Evolutionary conservation across 345 rosid genomes (phyloP), one percentile per base, ranked within the genome.

Genomic region (Laguncularia racemosa): DNA sequence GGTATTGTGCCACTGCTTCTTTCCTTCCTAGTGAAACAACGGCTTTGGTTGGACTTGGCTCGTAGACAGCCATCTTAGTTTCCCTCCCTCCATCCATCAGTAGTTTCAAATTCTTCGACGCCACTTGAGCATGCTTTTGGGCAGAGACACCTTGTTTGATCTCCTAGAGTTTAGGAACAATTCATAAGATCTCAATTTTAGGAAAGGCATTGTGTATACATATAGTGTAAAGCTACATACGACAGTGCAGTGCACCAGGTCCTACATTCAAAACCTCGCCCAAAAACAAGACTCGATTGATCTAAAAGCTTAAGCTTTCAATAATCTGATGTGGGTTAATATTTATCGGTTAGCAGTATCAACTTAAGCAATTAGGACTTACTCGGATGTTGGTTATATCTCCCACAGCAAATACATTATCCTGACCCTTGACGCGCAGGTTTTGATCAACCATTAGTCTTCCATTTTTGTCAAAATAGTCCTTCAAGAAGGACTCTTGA

Each of bases 111-210:
- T 91, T 91, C 73, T 79, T 78, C 11, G 80, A 84, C 48, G 61
- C 88, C 56, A 85, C 76, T 45, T 7, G 14, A 45, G 92, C 91
- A 64, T 88, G 96, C 15, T 19, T 75, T 48, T 85, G 84, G 1
- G 95, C 98, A 57, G 84, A 49, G 55, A 76, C 84, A 47, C 95
- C 98, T 72, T 88, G 96, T 48, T 88, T 82, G 62, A 73, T 70
- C 72, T 91, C 98, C 97, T 88, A 77, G 43, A 20, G 16, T 13
- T 20, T 16, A 54, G 48, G 26, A 57, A 6, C 40, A 26, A 26
- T 26, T 26, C 3, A 33, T 33, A 1, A 33, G 7, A 33, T 33
- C 40, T 33, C 9, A 33, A 3, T 33, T 33, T 3, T 33, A 33
- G 40, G 6, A 0, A 4, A 33, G 40, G 40, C 40, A 33, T 1